Evolutionary conservation across 352 stramenopile genomes (phyloP).

Genomic region (Phytophthora constricta): DNA sequence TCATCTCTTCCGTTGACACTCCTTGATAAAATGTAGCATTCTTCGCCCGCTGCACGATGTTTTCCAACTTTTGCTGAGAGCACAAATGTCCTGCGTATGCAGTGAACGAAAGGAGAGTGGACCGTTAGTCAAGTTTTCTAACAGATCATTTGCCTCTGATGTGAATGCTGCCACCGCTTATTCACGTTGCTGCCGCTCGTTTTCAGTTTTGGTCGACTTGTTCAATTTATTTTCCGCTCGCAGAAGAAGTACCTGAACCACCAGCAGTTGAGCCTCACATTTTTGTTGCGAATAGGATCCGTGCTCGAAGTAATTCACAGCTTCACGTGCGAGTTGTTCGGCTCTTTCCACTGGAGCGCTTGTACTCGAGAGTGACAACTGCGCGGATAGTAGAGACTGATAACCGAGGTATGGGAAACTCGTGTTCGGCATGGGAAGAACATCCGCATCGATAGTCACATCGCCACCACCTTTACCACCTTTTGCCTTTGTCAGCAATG

Average conservation of each 20-base stretch:
- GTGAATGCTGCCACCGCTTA: background rate
- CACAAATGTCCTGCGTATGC: constrained; percentile 14
- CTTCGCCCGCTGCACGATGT: constrained; percentile 14
- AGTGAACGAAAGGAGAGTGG: background rate
- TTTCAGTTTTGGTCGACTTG: constrained; percentile 15
- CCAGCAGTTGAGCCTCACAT: constrained; percentile 28
- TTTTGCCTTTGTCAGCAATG: constrained; percentile 30
- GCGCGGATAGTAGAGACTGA: constrained; percentile 34
- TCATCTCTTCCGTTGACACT: constrained; percentile 37
- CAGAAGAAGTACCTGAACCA: constrained; percentile 33
- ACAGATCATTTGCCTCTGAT: background rate
- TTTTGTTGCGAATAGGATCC: constrained; percentile 19
- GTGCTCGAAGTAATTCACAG: constrained; percentile 19
- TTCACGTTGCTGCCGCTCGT: constrained; percentile 20
- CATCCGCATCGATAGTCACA: constrained; percentile 21
- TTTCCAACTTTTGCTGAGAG: constrained; percentile 4
- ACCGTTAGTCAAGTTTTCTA: constrained; percentile 9
- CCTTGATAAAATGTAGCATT: constrained; percentile 38
- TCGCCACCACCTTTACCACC: constrained; percentile 29
- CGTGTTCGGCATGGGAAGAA: constrained; percentile 40
- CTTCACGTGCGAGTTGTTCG: constrained; percentile 17
- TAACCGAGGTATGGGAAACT: constrained; percentile 41
- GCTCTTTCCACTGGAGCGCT: constrained; percentile 1
- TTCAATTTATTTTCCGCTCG: constrained; percentile 24
- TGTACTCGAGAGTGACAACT: constrained; percentile 20